Percentiles rank a stretch among this genome's conserved stretches.
Conservation (phyloP, 352 stramenopile species). For the Pythium folliculosum region DNA sequence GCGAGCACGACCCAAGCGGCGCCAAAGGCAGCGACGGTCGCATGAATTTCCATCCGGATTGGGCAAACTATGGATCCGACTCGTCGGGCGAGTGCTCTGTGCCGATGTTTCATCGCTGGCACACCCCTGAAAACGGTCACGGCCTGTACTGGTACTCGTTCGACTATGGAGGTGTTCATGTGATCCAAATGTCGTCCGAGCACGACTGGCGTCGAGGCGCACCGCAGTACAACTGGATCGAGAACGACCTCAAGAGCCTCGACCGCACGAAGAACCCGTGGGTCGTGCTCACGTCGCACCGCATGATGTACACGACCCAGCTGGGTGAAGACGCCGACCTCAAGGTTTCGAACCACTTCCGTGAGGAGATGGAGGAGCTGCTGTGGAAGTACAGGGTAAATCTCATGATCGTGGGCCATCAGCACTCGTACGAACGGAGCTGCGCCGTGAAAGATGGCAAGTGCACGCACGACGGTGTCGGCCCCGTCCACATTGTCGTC, state of each 20-base stretch:
- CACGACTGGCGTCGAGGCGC: slow-evolving; percentile 88
- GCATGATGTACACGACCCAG: slow-evolving; percentile 91
- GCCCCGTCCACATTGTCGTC: slow-evolving; percentile 87
- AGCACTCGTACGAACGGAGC: slow-evolving; percentile 92
- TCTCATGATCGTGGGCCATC: slow-evolving; percentile 89
- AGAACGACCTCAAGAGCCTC: slow-evolving; percentile 79
- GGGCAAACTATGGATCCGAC: slow-evolving; percentile 74
- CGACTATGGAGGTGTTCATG: slow-evolving; percentile 86
- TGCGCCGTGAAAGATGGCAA: slow-evolving; percentile 79
- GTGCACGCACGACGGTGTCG: slow-evolving; percentile 67
- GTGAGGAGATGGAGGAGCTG: slow-evolving; percentile 90
- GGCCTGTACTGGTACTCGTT: slow-evolving; percentile 92
- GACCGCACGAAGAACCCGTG: slow-evolving; percentile 89
- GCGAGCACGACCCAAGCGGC: slow-evolving; percentile 60
- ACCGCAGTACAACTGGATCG: slow-evolving; percentile 89
- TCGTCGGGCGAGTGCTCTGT: slow-evolving; percentile 77
- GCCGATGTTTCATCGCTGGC: slow-evolving; percentile 76
- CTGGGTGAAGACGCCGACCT: slow-evolving; percentile 66
- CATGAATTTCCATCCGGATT: slow-evolving; percentile 69
- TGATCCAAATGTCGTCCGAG: slow-evolving; percentile 92
- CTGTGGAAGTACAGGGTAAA: slow-evolving; percentile 90
- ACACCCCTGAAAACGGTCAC: slow-evolving; percentile 59
- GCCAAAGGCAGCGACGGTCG: slow-evolving; percentile 44
- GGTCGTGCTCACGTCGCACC: slow-evolving; percentile 91
- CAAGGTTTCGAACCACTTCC: slow-evolving; percentile 73